Conservation (phyloP, 2,329 filamentous ascomycete species). For the Trematosphaeria pertusa region DNA sequence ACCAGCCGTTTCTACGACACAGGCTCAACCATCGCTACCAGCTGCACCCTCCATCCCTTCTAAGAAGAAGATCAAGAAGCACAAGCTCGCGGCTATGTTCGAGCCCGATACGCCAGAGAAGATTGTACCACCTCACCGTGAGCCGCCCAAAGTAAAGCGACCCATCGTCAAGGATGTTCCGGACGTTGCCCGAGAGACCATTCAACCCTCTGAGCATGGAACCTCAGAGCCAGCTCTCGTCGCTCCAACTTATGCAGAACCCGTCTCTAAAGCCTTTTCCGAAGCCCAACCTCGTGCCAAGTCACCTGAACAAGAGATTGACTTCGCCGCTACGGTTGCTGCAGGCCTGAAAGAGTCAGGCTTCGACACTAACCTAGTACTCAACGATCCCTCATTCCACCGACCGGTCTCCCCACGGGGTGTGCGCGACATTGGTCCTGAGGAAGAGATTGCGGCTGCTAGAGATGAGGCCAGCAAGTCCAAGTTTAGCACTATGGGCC, state of each 20-base stretch:
- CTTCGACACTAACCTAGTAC: constrained; percentile 54
- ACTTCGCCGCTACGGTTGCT: constrained; percentile 57
- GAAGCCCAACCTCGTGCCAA: constrained; percentile 20
- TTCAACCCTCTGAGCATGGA: neutral
- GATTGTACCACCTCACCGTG: constrained; percentile 7
- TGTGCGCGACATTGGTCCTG: constrained; percentile 35
- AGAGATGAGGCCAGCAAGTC: constrained; percentile 37
- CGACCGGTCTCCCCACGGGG: constrained; percentile 35
- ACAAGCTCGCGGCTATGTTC: constrained; percentile 42
- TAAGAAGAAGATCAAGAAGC: constrained; percentile 49
- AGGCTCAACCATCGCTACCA: constrained; percentile 18
- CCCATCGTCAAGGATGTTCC: constrained; percentile 27
- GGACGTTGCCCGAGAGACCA: constrained; percentile 8
- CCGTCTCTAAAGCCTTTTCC: neutral
- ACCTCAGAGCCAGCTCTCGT: neutral
- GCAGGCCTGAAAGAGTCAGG: constrained; percentile 55
- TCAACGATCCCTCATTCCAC: constrained; percentile 50
- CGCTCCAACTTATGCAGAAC: neutral
- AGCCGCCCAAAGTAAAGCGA: constrained; percentile 4
- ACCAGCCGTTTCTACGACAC: neutral
- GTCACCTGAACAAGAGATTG: constrained; percentile 48
- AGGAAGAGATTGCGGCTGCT: constrained; percentile 43
- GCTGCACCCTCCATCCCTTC: constrained; percentile 27
- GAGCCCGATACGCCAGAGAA: constrained; percentile 32
- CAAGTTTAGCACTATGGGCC: constrained; percentile 38